Conservation (phyloP, 768 basidiomycete species). For the Boletus tomentosulus region DNA sequence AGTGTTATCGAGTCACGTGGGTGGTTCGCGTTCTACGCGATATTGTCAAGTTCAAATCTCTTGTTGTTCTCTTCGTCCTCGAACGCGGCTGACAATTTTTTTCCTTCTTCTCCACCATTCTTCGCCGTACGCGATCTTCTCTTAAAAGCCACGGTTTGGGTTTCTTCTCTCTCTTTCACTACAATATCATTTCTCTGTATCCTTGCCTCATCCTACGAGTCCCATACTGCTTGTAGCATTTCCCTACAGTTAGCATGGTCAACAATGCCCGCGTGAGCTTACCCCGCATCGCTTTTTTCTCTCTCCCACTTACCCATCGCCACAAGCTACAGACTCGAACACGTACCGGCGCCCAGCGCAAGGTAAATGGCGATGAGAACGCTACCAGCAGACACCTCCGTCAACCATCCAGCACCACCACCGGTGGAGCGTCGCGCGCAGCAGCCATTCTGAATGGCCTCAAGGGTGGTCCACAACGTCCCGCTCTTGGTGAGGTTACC, state of each 20-base stretch:
- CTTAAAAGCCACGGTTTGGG: slow-evolving; percentile 23
- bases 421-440: slow-evolving; percentile 48
- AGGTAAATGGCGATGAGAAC: slow-evolving; percentile 73
- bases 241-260: slow-evolving; percentile 42
- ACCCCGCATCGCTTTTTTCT: neutral
- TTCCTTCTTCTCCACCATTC: slow-evolving; percentile 18
- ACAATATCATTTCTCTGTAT: slow-evolving; percentile 26
- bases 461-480: slow-evolving; percentile 61
- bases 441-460: slow-evolving; percentile 35
- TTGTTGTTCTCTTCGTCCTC: slow-evolving; percentile 24
- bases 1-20: slow-evolving; percentile 38
- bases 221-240: slow-evolving; percentile 26
- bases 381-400: slow-evolving; percentile 64
- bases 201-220: neutral
- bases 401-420: slow-evolving; percentile 50
- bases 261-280: slow-evolving; percentile 55
- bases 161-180: slow-evolving; percentile 32
- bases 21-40: slow-evolving; percentile 37
- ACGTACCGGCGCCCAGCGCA: slow-evolving; percentile 61
- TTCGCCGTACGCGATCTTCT: slow-evolving; percentile 22
- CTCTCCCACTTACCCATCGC: slow-evolving; percentile 4
- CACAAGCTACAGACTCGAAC: slow-evolving; percentile 62
- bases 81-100: slow-evolving; percentile 34
- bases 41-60: slow-evolving; percentile 19
- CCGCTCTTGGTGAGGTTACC: slow-evolving; percentile 79